A percentile compares a stretch with the other conserved stretches of the same genome.
Evolutionary conservation across 2,329 filamentous ascomycete genomes (phyloP).

Genomic region (Fusarium tjaetaba): DNA sequence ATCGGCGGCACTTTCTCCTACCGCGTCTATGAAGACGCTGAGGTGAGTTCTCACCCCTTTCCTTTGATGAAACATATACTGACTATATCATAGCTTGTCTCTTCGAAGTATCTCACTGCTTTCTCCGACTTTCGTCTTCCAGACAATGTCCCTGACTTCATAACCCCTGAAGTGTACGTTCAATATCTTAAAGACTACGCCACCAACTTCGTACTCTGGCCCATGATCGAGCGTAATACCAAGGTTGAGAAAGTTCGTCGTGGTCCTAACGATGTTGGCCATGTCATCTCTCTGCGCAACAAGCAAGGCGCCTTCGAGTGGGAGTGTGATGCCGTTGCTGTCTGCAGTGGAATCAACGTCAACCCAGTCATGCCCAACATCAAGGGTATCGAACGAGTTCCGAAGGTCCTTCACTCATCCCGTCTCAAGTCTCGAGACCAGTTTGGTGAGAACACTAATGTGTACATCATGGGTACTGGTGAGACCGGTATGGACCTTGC

Average conservation of each 20-base stretch:
- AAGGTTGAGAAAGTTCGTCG: slow-evolving; percentile 45
- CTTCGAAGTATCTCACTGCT: slow-evolving; percentile 60
- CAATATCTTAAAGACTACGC: slow-evolving; percentile 56
- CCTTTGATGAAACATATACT: neutral
- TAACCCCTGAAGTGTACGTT: slow-evolving; percentile 53
- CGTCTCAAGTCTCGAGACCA: slow-evolving; percentile 54
- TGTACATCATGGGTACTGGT: slow-evolving; percentile 56
- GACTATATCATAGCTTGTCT: slow-evolving; percentile 51
- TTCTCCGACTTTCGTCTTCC: slow-evolving; percentile 61
- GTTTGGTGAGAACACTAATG: slow-evolving; percentile 52
- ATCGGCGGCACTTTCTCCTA: slow-evolving; percentile 60
- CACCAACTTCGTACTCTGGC: slow-evolving; percentile 50
- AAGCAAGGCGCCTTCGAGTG: slow-evolving; percentile 33
- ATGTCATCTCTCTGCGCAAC: slow-evolving; percentile 24
- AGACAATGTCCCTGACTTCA: slow-evolving; percentile 55
- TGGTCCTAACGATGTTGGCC: neutral
- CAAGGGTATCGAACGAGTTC: slow-evolving; percentile 50
- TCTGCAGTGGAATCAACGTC: slow-evolving; percentile 59
- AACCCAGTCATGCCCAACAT: slow-evolving; percentile 52
- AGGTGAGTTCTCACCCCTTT: slow-evolving; percentile 41
- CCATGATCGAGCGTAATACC: slow-evolving; percentile 49
- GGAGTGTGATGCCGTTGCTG: slow-evolving; percentile 57
- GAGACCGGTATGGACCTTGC: slow-evolving; percentile 59
- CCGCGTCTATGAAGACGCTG: slow-evolving; percentile 59
- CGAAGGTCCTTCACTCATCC: slow-evolving; percentile 55